phyloP scores from a whole-genome alignment of 2,329 filamentous ascomycete genomes.

The Alternaria sp. region DNA sequence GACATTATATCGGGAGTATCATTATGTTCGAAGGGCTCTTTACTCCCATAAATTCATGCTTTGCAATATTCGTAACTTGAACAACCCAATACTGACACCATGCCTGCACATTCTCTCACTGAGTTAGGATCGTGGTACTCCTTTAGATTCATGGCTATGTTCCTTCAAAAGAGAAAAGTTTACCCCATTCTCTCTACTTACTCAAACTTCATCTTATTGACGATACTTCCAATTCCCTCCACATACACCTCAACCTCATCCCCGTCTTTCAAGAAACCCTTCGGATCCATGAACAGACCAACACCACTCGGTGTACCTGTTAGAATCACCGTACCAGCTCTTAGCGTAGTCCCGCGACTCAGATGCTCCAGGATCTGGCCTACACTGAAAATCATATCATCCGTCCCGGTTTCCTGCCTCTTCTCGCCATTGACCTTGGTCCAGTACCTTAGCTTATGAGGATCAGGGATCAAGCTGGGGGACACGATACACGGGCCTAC shows the following conservation, averaged over 20 bases:
- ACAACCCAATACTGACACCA: too few relatives aligned
- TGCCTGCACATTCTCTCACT: too few relatives aligned
- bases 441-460: constrained; percentile 41
- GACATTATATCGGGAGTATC: too few relatives aligned
- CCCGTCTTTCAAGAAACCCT: constrained; percentile 45
- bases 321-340: constrained; percentile 56
- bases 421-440: constrained; percentile 55
- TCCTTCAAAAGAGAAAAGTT: too few relatives aligned
- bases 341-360: constrained; percentile 55
- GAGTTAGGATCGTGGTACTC: too few relatives aligned
- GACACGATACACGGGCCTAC: constrained; percentile 52
- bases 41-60: too few relatives aligned
- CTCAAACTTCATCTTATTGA: constrained; percentile 45
- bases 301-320: constrained; percentile 57
- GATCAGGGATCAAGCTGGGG: constrained; percentile 39
- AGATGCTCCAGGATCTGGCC: constrained; percentile 53
- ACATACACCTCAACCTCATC: constrained; percentile 45
- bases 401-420: constrained; percentile 51
- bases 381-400: constrained; percentile 57
- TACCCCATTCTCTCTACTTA: constrained; percentile 6
- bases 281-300: constrained; percentile 47
- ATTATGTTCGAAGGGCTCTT: too few relatives aligned
- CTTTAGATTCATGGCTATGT: too few relatives aligned
- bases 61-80: too few relatives aligned
- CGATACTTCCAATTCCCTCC: constrained; percentile 43